These are phyloP conservation scores for Claviceps capensis DNA, from an alignment of 2,329 filamentous ascomycete species.

Conservation along the genomic window DNA sequence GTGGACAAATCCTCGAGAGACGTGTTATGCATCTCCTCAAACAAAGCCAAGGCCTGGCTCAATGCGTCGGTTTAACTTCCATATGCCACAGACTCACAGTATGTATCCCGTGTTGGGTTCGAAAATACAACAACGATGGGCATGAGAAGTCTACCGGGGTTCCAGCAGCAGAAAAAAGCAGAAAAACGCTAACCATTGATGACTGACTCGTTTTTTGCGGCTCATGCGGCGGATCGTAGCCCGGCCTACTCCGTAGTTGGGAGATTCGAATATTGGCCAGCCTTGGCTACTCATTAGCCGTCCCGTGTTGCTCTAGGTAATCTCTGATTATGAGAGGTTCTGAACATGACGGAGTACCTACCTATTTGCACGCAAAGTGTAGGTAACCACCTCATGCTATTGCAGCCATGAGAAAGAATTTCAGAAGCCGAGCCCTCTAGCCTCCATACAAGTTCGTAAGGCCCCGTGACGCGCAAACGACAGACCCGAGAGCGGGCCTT, in stretches of 20 bases:
- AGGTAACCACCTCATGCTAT: not conserved
- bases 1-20: not conserved
- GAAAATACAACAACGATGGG: not conserved
- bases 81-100: not conserved
- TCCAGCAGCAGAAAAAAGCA: not conserved
- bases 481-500: not conserved
- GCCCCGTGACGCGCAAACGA: not conserved
- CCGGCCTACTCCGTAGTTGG: not conserved
- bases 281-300: not conserved
- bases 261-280: not conserved
- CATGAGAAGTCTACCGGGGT: not conserved
- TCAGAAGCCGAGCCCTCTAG: not conserved
- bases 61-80: no score
- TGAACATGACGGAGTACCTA: not conserved
- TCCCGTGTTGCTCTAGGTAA: not conserved
- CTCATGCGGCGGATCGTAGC: not conserved
- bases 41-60: no score
- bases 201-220: not conserved
- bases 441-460: not conserved
- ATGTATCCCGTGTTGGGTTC: not conserved
- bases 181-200: not conserved
- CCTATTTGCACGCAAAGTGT: not conserved
- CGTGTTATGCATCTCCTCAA: not conserved
- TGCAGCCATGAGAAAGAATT: not conserved
- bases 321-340: not conserved